Base-by-base conservation (phyloP, 305 asterid species). In the Solanum hybrid region DNA sequence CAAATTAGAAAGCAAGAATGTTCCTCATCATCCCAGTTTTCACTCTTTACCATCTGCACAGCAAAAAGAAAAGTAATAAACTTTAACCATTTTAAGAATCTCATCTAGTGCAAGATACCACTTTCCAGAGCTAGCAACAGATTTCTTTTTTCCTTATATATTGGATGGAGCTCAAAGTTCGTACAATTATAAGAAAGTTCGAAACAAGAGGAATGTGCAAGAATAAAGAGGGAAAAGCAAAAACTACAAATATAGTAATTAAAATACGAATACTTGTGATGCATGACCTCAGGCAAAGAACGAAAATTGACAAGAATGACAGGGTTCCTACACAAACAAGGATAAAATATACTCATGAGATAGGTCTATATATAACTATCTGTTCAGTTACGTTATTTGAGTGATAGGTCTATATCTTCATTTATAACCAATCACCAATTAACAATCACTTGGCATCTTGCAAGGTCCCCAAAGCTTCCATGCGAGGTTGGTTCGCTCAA, bases 41-140 rank as follows among this genome's bases (percentile, higher is more conserved):
- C 86, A 73, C 75, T 78, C 87, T 75, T 41, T 22, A 5, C 41
- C 72, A 88, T 88, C 90, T 88, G 90, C 45, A 45, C 38, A 41
- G 34, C 24, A 88, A 88, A 77, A 88, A 45, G 41, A 78, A 77
- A 4, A 41, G 32, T 75, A 39, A 75, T 20, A 29, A 6, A 26
- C 38, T 87, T 34, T 72, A 33, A 38, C 29, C 31, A 73, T 61
- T 72, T 72, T 36, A 26, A 72, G 39, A 70, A 73, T 87, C 29
- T 72, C 72, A 36, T 5, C 9, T 27, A 38, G 29, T 73, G 83
- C 37, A 26, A 87, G 37, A 14, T 5, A 73, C 20, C 83, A 87
- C 70, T 24, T 38, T 17, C 72, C 72, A 73, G 70, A 70, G 41
- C 84, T 26, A 20, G 45, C 11, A 70, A 34, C 88, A 32, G 22